Evolutionary conservation across 345 rosid species (phyloP).

Genomic region (Corchorus capsularis): DNA sequence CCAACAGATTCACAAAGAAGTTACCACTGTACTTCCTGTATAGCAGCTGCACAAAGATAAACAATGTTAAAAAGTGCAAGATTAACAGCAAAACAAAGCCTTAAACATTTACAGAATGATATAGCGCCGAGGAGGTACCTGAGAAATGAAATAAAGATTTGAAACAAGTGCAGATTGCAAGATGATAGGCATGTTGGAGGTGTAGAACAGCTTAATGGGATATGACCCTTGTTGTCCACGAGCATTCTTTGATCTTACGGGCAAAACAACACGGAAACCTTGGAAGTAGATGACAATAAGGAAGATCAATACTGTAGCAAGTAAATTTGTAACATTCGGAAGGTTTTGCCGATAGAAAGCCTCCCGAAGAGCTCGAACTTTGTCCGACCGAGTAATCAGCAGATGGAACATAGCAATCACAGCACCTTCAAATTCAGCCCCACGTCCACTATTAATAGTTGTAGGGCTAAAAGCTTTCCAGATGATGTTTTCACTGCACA

Average conservation of each 20-base stretch:
- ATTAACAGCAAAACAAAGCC: neutral
- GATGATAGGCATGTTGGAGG: constrained; percentile 86
- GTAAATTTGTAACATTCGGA: constrained; percentile 76
- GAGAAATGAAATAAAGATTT: constrained; percentile 70
- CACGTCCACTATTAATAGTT: constrained; percentile 70
- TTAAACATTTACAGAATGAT: neutral
- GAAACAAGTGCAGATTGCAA: constrained; percentile 78
- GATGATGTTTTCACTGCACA: constrained; percentile 64
- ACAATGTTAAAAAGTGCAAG: neutral
- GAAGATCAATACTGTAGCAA: constrained; percentile 64
- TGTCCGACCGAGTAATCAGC: constrained; percentile 57
- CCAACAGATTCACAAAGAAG: constrained; percentile 70
- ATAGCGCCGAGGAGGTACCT: constrained; percentile 37
- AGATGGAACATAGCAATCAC: constrained; percentile 72
- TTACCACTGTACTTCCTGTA: constrained; percentile 68
- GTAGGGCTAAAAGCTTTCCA: constrained; percentile 84
- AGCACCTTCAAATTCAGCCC: constrained; percentile 83
- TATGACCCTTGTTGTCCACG: constrained; percentile 81
- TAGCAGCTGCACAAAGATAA: constrained; percentile 48
- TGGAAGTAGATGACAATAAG: constrained; percentile 71
- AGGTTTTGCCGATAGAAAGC: constrained; percentile 77
- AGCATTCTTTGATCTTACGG: constrained; percentile 74
- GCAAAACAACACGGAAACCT: constrained; percentile 73
- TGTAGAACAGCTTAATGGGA: constrained; percentile 77
- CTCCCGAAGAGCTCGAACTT: constrained; percentile 66